Evolutionary conservation across 306 rosid genomes (phyloP).

Genomic region (Ziziphus jujuba): DNA sequence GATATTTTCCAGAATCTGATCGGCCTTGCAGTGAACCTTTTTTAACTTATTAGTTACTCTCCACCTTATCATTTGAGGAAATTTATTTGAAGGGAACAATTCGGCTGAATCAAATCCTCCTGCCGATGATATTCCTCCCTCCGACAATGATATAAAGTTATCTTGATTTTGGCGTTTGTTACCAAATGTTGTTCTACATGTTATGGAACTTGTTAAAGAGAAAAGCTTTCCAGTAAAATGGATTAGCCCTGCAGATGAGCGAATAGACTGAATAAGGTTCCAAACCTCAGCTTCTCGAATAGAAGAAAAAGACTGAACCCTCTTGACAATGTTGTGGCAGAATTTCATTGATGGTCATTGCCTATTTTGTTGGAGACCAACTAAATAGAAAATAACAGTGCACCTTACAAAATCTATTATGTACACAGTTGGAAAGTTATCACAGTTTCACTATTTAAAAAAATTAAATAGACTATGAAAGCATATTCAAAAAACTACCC

Average conservation of each 20-base stretch:
- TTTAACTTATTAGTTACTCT: no score
- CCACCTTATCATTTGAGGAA: slow-evolving; percentile 2
- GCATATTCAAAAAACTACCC: no score
- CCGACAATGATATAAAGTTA: not conserved
- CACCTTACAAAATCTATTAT: no score
- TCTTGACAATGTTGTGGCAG: no score
- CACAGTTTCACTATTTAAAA: no score
- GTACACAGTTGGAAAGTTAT: no score
- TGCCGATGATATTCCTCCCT: not conserved
- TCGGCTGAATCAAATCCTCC: slow-evolving; percentile 23
- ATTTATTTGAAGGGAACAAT: slow-evolving; percentile 26
- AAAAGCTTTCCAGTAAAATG: slow-evolving; percentile 16
- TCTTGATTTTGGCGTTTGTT: slow-evolving; percentile 16
- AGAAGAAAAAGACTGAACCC: slow-evolving; percentile 21
- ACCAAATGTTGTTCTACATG: slow-evolving; percentile 26
- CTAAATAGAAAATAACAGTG: no score
- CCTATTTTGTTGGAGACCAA: no score
- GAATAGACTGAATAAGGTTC: slow-evolving; percentile 28
- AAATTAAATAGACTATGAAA: no score
- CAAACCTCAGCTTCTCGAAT: slow-evolving; percentile 40
- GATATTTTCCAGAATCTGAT: no score
- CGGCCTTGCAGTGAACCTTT: no score
- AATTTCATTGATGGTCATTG: no score
- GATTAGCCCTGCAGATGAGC: slow-evolving; percentile 8
- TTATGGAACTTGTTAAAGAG: not conserved